Evolutionary conservation across 495 filamentous ascomycete genomes (phyloP).

Genomic region (Margaritispora aquatica): DNA sequence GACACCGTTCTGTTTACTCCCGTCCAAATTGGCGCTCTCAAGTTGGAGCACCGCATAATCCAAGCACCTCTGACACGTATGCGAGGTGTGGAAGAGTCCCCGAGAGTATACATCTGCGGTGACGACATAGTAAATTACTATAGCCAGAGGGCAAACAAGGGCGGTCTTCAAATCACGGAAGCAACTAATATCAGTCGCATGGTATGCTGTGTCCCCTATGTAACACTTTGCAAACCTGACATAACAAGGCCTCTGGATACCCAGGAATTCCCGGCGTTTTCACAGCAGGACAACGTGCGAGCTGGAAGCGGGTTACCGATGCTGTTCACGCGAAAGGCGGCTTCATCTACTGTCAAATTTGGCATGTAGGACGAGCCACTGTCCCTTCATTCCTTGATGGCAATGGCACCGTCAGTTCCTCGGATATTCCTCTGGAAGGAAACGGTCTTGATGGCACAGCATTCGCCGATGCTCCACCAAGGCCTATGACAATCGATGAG

Average conservation of each 20-base stretch:
- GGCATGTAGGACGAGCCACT: constrained; percentile 56
- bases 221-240: not conserved
- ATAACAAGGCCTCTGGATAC: constrained; percentile 38
- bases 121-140: constrained; percentile 50
- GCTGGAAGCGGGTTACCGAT: constrained; percentile 57
- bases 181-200: constrained; percentile 50
- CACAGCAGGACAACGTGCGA: constrained; percentile 48
- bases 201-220: not conserved
- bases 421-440: constrained; percentile 36
- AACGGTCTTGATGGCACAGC: constrained; percentile 32
- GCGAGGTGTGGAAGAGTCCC: constrained; percentile 30
- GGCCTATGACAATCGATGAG: constrained; percentile 40
- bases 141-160: constrained; percentile 48
- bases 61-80: constrained; percentile 41
- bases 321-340: constrained; percentile 59
- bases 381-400: constrained; percentile 32
- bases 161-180: constrained; percentile 57
- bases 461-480: constrained; percentile 32
- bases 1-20: constrained; percentile 29
- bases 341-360: constrained; percentile 61
- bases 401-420: constrained; percentile 37
- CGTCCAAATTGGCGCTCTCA: constrained; percentile 30
- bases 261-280: constrained; percentile 58
- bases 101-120: constrained; percentile 29
- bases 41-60: constrained; percentile 34